Conservation (phyloP, 345 rosid genomes). For the Raphanus raphanistrum region DNA sequence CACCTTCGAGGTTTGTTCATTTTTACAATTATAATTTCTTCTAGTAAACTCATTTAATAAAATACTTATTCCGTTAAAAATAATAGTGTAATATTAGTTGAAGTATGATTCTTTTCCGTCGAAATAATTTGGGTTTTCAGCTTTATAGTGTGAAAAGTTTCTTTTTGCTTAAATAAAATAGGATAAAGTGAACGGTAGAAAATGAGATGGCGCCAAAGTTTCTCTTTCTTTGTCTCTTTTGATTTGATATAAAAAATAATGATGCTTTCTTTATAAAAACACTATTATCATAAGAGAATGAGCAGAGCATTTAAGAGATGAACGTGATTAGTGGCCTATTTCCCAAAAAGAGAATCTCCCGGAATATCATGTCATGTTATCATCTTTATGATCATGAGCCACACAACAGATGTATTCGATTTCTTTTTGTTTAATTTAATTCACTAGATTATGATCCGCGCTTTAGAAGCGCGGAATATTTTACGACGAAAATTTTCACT, state of each 20-base stretch:
- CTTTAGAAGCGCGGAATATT: no score
- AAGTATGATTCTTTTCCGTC: background rate
- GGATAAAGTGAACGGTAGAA: conserved; percentile 13
- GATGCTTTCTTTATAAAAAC: conserved; percentile 13
- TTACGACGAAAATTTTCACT: no score
- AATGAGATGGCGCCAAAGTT: conserved; percentile 6
- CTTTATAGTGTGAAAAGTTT: conserved; percentile 19
- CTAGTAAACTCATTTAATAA: background rate
- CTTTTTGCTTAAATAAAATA: conserved; percentile 1
- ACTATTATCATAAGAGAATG: conserved; percentile 24
- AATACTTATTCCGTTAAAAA: background rate
- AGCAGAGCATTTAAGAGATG: conserved; percentile 36
- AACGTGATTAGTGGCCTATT: conserved; percentile 41
- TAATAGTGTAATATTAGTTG: background rate
- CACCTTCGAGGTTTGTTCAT: conserved; percentile 59
- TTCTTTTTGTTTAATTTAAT: background rate
- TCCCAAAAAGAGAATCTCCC: conserved; percentile 40
- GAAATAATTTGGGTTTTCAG: background rate
- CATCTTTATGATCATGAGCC: conserved; percentile 27
- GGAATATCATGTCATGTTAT: conserved; percentile 33
- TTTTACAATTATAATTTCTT: background rate
- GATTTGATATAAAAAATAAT: conserved; percentile 25
- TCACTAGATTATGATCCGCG: no score
- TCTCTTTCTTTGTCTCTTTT: conserved; percentile 23
- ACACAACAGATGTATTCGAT: conserved; percentile 12